Evolutionary conservation across 1,284 basidiomycete genomes (phyloP).

Genomic region (Stereum hirsutum): DNA sequence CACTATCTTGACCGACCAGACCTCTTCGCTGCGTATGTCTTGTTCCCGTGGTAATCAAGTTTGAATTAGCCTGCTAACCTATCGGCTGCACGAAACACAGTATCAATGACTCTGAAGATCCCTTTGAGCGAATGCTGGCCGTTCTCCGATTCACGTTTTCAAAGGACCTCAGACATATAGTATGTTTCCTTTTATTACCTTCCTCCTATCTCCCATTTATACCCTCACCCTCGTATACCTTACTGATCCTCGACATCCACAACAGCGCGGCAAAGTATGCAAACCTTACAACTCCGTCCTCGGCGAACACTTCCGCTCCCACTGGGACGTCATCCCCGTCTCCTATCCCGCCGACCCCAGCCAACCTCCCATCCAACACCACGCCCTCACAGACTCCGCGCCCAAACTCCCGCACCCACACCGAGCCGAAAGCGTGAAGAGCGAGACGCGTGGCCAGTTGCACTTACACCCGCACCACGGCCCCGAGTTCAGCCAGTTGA

Average conservation of each 20-base stretch:
- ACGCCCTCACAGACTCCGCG: slow-evolving; percentile 28
- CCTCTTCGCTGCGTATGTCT: slow-evolving; percentile 76
- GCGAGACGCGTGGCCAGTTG: no score
- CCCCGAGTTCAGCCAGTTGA: slow-evolving; percentile 42
- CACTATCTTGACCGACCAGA: slow-evolving; percentile 93
- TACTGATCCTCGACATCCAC: neutral
- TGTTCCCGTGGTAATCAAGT: no score
- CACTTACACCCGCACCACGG: no score
- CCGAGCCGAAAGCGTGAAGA: slow-evolving; percentile 26
- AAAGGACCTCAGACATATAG: slow-evolving; percentile 93
- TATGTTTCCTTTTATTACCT: slow-evolving; percentile 27
- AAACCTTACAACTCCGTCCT: slow-evolving; percentile 96
- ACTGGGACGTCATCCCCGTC: slow-evolving; percentile 73
- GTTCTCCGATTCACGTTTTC: slow-evolving; percentile 85
- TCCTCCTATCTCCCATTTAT: neutral
- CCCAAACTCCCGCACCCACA: slow-evolving; percentile 7
- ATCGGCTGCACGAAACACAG: slow-evolving; percentile 25
- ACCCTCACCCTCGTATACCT: neutral
- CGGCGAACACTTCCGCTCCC: slow-evolving; percentile 86
- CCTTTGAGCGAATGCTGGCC: slow-evolving; percentile 89
- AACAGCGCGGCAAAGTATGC: slow-evolving; percentile 79
- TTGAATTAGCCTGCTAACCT: neutral
- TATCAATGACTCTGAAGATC: slow-evolving; percentile 86
- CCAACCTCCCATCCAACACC: slow-evolving; percentile 35
- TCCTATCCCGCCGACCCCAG: slow-evolving; percentile 39